phyloP scores from a whole-genome alignment of 345 rosid genomes.

The Rhodamnia rubescens region DNA sequence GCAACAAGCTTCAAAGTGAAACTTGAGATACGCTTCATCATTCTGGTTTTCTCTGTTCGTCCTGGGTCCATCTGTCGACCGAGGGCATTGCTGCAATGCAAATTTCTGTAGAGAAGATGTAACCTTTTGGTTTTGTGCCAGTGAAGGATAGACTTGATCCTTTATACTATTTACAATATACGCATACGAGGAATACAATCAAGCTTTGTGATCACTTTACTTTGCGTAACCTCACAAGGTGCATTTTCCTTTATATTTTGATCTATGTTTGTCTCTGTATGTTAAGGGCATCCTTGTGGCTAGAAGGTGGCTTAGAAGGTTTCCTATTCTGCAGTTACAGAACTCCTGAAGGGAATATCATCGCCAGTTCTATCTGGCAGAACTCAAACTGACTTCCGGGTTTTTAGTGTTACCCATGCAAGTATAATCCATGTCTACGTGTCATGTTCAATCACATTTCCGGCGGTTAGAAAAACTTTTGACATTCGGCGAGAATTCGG shows the following conservation, averaged over 20 bases:
- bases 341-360: not conserved
- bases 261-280: not conserved
- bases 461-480: not conserved
- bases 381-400: not conserved
- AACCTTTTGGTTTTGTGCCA: conserved; percentile 11
- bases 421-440: not conserved
- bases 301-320: too few species aligned
- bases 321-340: not conserved
- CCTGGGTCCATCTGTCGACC: not conserved
- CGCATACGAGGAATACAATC: not conserved
- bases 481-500: not conserved
- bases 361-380: not conserved
- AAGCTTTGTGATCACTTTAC: not conserved
- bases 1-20: not conserved
- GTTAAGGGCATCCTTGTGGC: not conserved
- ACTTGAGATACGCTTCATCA: not conserved
- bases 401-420: not conserved
- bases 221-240: not conserved
- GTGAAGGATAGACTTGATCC: conserved; percentile 26
- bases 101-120: conserved; percentile 13
- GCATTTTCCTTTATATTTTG: not conserved
- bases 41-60: not conserved
- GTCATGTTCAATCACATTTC: not conserved
- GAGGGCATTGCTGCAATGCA: conserved; percentile 24
- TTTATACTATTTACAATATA: conserved; percentile 10